Conservation (phyloP, 1,284 basidiomycete genomes). For the Neolentinus lepideus region DNA sequence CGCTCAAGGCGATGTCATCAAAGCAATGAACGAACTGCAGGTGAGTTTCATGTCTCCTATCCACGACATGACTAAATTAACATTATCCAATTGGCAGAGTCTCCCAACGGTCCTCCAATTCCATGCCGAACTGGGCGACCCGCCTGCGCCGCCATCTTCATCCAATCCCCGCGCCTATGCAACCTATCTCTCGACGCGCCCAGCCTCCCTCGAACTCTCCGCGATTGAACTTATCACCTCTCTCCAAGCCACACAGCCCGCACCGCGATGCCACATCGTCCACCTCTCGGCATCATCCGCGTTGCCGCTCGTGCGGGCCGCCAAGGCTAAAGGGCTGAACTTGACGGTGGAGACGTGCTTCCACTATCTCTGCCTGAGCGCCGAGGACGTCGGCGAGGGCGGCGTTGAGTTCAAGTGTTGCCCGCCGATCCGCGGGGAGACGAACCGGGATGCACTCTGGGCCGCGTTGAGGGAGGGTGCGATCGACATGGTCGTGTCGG, state of each 20-base stretch:
- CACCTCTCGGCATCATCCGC: conserved; percentile 84
- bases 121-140: conserved; percentile 79
- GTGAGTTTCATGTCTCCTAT: conserved; percentile 28
- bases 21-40: conserved; percentile 70
- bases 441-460: conserved; percentile 74
- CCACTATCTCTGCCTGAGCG: conserved; percentile 78
- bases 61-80: conserved; percentile 2
- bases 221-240: conserved; percentile 73
- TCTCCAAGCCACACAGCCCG: conserved; percentile 55
- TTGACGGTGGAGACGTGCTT: conserved; percentile 88
- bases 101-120: conserved; percentile 71
- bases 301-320: conserved; percentile 67
- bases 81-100: conserved; percentile 34
- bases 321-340: conserved; percentile 28
- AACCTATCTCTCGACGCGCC: conserved; percentile 82
- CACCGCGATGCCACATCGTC: conserved; percentile 84
- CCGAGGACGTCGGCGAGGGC: conserved; percentile 60
- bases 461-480: conserved; percentile 72
- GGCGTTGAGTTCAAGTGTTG: conserved; percentile 88
- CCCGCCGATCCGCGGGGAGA: conserved; percentile 78
- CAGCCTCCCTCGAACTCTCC: conserved; percentile 66
- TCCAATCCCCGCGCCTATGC: conserved; percentile 54
- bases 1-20: conserved; percentile 55
- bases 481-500: conserved; percentile 88
- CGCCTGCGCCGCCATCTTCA: conserved; percentile 9